Conservation (phyloP, 345 rosid genomes). For the Capsella bursapastoris region DNA sequence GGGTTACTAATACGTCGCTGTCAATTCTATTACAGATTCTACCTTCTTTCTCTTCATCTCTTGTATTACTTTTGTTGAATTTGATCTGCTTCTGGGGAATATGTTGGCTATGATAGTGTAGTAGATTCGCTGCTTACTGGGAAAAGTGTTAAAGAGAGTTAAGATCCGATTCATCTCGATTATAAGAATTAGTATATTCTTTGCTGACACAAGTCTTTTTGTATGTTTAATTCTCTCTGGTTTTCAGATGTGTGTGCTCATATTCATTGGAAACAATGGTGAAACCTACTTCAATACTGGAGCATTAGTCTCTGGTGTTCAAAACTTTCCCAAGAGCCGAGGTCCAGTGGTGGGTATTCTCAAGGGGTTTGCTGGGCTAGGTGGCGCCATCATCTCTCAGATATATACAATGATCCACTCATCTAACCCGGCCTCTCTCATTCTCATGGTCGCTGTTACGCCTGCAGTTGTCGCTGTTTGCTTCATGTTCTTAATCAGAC, state of each 20-base stretch:
- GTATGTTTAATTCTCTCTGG: not conserved
- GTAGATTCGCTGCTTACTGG: conserved; percentile 5
- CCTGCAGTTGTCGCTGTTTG: conserved; percentile 77
- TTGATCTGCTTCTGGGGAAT: not conserved
- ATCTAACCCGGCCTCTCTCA: conserved; percentile 79
- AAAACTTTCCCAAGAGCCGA: conserved; percentile 93
- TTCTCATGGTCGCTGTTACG: conserved; percentile 95
- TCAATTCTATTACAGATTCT: conserved; percentile 14
- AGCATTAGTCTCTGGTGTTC: conserved; percentile 92
- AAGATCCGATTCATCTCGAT: not conserved
- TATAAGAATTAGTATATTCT: not conserved
- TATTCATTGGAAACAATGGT: conserved; percentile 90
- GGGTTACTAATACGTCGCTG: conserved; percentile 11
- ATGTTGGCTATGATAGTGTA: not conserved
- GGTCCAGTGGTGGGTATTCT: conserved; percentile 98
- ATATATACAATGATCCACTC: conserved; percentile 76
- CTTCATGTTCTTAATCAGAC: conserved; percentile 87
- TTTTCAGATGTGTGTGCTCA: conserved; percentile 87
- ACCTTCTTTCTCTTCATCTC: not conserved
- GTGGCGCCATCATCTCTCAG: conserved; percentile 96
- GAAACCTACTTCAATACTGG: conserved; percentile 97
- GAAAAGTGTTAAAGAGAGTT: not conserved
- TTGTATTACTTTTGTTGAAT: conserved; percentile 18
- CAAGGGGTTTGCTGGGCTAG: conserved; percentile 95
- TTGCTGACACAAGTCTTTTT: conserved; percentile 4